Evolutionary conservation across 306 rosid genomes (phyloP).

Genomic region (Vigna unguiculata): DNA sequence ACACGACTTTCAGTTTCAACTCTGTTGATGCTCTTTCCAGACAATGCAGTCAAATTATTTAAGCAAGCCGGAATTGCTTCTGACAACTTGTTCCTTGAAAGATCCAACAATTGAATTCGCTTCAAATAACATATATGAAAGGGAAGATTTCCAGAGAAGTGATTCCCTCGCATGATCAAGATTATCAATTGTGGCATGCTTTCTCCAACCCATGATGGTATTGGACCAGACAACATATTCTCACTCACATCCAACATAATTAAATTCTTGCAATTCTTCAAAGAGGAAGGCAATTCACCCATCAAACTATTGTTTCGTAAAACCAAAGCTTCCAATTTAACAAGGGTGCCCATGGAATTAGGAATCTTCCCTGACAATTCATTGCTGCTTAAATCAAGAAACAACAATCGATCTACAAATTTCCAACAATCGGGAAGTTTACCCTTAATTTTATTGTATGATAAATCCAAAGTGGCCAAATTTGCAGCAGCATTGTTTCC

Average conservation of each 20-base stretch:
- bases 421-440: neutral
- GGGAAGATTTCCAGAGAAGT: neutral
- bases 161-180: slow-evolving; percentile 27
- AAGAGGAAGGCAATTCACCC: slow-evolving; percentile 36
- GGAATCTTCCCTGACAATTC: slow-evolving; percentile 13
- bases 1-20: neutral
- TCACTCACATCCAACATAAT: slow-evolving; percentile 5
- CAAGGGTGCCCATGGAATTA: slow-evolving; percentile 12
- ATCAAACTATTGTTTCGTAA: slow-evolving; percentile 21
- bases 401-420: neutral
- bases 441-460: neutral
- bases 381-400: neutral
- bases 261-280: slow-evolving; percentile 14
- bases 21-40: neutral
- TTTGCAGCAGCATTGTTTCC: neutral
- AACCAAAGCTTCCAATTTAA: slow-evolving; percentile 4
- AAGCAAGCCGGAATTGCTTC: slow-evolving; percentile 6
- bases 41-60: slow-evolving; percentile 12
- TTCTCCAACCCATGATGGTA: slow-evolving; percentile 44
- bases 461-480: neutral
- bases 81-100: neutral
- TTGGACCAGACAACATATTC: neutral
- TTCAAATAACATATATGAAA: neutral
- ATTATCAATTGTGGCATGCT: neutral
- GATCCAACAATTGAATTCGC: slow-evolving; percentile 1